Evolutionary conservation across 1,284 basidiomycete species (phyloP), one percentile per base, ranked within the genome.

Genomic region (Volvariella surrecta): DNA sequence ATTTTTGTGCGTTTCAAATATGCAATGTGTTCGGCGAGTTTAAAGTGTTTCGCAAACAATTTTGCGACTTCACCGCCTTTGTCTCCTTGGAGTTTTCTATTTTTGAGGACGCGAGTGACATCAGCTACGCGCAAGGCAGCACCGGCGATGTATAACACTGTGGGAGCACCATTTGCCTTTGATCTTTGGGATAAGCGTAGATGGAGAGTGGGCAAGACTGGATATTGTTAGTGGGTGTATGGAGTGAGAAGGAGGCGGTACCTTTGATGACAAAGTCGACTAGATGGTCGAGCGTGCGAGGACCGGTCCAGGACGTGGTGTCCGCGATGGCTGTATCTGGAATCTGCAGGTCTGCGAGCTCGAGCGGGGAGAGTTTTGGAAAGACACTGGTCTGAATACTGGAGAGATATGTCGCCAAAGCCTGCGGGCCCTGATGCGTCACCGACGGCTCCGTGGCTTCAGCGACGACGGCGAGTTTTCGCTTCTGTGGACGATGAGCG

Each of bases 21-120:
- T 15, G 73, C 64, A 52, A 83, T 76, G 57, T 92, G 89, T 47
- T 90, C 82, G 43, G 79, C 68, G 35, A 92, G 68, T 63, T 89
- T 91, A 63, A 89, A 79, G 58, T 92, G 89, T 60, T 80, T 88
- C 37, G 89, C 85, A 54, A 92, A 92, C 24, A 89, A 70, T 58
- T 92, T 92, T 21, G 83, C 88, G 32, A 90, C 78, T 49, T 89
- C 85, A 20, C 82, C 85, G 45, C 86, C 79, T 59, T 86, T 89
- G 42, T 87, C 78, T 42, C 82, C 79, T 52, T 79, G 66, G 46
- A 89, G 66, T 48, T 64, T 73, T 57, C 72, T 80, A 60, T 78
- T 73, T 59, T 74, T 85, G 48, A 90, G 67, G 40, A 78, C 64
- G 45, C 88, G 70, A 32, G 82, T 82, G 32, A 86, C 73, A 60